Evolutionary conservation across 2,329 filamentous ascomycete species (phyloP).

Genomic region (Stagonosporopsis chrysanthemi): DNA sequence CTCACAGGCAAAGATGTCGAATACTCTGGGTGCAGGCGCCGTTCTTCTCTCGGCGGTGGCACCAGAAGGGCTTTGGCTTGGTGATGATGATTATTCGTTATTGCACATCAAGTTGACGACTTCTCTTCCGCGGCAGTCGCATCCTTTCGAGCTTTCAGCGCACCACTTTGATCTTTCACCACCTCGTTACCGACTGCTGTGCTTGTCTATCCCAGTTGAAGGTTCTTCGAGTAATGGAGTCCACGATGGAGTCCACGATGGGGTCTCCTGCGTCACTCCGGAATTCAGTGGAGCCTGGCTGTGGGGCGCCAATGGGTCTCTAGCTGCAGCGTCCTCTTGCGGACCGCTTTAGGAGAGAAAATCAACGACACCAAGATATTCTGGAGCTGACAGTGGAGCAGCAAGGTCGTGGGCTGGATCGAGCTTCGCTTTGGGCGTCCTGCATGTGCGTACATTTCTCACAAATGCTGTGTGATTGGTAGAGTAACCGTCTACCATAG

Average conservation of each 20-base stretch:
- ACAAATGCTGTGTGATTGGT: neutral
- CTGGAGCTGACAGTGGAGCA: constrained; percentile 6
- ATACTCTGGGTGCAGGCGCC: constrained; percentile 24
- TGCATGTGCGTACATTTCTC: neutral
- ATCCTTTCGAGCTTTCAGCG: neutral
- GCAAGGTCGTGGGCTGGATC: constrained; percentile 2
- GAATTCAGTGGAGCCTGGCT: constrained; percentile 5
- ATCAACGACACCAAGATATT: constrained; percentile 2
- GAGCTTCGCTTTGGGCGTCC: constrained; percentile 2
- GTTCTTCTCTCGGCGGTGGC: constrained; percentile 7
- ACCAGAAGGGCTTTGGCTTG: neutral
- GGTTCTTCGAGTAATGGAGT: neutral
- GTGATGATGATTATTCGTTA: constrained; percentile 4
- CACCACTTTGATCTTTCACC: neutral
- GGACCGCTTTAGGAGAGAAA: constrained; percentile 16
- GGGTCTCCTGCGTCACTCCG: constrained; percentile 16
- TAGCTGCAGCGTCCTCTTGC: constrained; percentile 14
- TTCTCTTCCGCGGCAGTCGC: constrained; percentile 8
- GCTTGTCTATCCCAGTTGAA: neutral
- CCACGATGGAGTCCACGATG: neutral
- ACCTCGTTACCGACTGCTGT: constrained; percentile 1
- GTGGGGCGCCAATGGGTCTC: constrained; percentile 16
- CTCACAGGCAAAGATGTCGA: constrained; percentile 45
- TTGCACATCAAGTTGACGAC: constrained; percentile 8
- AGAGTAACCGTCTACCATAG: neutral